A percentile compares a stretch with the other conserved stretches of the same genome.
Conservation (phyloP, 768 basidiomycete species). For the Russula abietina region DNA sequence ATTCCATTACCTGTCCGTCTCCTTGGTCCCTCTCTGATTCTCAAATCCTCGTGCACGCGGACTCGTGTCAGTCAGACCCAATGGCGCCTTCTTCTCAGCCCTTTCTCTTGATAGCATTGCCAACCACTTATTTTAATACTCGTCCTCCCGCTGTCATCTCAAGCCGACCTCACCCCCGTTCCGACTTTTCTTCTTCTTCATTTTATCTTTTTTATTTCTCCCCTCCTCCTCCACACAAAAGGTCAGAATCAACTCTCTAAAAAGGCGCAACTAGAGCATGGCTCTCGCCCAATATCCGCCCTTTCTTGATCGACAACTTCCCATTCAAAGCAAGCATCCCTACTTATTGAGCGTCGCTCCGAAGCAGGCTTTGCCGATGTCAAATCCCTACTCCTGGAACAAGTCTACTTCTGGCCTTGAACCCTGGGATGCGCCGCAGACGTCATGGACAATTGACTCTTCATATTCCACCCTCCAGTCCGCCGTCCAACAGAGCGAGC, state of each 20-base stretch:
- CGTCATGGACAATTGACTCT: conserved; percentile 24
- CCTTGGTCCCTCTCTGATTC: conserved; percentile 5
- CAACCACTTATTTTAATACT: conserved; percentile 21
- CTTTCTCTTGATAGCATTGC: conserved; percentile 7
- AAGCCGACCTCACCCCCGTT: conserved; percentile 16
- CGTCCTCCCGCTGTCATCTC: conserved; percentile 9
- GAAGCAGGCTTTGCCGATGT: conserved; percentile 17
- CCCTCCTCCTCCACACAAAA: not conserved
- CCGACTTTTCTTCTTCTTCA: conserved; percentile 4
- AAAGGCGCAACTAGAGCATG: conserved; percentile 21
- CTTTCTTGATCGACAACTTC: conserved; percentile 20
- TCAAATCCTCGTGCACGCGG: conserved; percentile 18
- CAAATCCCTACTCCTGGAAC: conserved; percentile 21
- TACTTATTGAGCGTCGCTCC: conserved; percentile 16
- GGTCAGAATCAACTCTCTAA: conserved; percentile 8
- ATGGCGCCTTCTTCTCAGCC: conserved; percentile 8
- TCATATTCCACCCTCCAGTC: conserved; percentile 24
- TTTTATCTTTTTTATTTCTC: conserved; percentile 10
- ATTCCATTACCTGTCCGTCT: not conserved
- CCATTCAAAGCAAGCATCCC: conserved; percentile 23
- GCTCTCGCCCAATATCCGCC: conserved; percentile 24
- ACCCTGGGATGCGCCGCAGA: conserved; percentile 15
- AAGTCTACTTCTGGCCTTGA: conserved; percentile 19
- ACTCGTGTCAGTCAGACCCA: conserved; percentile 3
- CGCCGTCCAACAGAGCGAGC: conserved; percentile 17